A percentile compares a stretch with the other conserved stretches of the same genome.
Evolutionary conservation across 768 basidiomycete species (phyloP).

Genomic region (Leucogyrophana mollusca): DNA sequence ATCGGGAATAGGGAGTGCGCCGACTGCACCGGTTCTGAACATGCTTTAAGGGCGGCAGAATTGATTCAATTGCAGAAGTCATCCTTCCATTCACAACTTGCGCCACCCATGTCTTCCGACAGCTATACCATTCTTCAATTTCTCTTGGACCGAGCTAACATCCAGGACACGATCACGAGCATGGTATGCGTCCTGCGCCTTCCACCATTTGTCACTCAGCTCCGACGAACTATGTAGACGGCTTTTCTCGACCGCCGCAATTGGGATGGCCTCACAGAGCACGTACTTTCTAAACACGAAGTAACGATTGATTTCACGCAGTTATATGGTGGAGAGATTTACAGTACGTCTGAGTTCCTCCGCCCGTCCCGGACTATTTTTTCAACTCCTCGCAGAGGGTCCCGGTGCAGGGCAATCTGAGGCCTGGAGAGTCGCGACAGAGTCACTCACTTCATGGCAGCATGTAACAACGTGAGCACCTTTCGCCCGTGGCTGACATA

Average conservation of each 20-base stretch:
- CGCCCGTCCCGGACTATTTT: neutral
- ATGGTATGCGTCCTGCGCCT: constrained; percentile 14
- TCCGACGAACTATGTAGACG: constrained; percentile 7
- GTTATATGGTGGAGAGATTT: constrained; percentile 18
- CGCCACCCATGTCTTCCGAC: too few species aligned
- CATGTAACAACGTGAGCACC: constrained; percentile 21
- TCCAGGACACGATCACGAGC: constrained; percentile 25
- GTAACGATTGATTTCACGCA: constrained; percentile 21
- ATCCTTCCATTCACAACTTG: too few species aligned
- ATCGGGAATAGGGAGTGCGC: too few species aligned
- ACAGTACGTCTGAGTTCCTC: constrained; percentile 12
- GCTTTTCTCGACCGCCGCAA: constrained; percentile 24
- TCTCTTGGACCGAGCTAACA: constrained; percentile 23
- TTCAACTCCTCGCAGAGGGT: constrained; percentile 6
- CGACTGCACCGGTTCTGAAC: too few species aligned
- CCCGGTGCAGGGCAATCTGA: constrained; percentile 16
- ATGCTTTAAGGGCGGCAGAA: too few species aligned
- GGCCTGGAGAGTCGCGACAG: constrained; percentile 19
- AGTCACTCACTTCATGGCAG: constrained; percentile 20
- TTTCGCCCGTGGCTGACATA: neutral
- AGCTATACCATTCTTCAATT: constrained; percentile 18
- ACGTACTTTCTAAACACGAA: constrained; percentile 22
- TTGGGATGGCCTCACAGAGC: constrained; percentile 22
- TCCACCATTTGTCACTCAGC: neutral
- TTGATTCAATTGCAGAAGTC: too few species aligned